phyloP scores from a whole-genome alignment of 192 early-diverging fungal genomes.

The Mortierella alpina region DNA sequence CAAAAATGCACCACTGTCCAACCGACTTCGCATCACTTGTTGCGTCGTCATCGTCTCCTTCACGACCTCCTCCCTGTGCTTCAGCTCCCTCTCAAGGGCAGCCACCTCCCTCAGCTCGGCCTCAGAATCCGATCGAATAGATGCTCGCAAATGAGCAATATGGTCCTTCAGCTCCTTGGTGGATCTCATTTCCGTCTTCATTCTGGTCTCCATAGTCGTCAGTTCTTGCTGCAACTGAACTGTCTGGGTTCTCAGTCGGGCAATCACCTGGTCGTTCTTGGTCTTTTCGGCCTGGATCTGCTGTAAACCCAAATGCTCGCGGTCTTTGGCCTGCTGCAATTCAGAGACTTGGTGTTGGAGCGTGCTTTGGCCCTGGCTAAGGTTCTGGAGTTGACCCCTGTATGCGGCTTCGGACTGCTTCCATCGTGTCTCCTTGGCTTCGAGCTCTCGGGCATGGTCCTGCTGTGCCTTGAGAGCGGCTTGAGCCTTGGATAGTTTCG shows the following conservation, averaged over 20 bases:
- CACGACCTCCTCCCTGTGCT: not conserved
- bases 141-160: not conserved
- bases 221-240: not conserved
- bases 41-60: constrained; percentile 4
- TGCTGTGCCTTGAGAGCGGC: too few relatives aligned
- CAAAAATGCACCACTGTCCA: constrained; percentile 29
- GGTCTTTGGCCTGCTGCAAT: too few relatives aligned
- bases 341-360: too few relatives aligned
- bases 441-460: too few relatives aligned
- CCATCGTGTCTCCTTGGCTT: too few relatives aligned
- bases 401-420: too few relatives aligned
- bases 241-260: not conserved
- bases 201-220: constrained; percentile 1
- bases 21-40: not conserved
- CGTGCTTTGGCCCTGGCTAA: too few relatives aligned
- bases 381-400: too few relatives aligned
- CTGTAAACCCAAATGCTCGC: too few relatives aligned
- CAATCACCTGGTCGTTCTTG: too few relatives aligned
- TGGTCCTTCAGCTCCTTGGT: constrained; percentile 16
- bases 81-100: constrained; percentile 5
- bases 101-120: constrained; percentile 12
- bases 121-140: constrained; percentile 5
- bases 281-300: too few relatives aligned
- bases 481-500: too few relatives aligned
- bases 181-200: constrained; percentile 2